Evolutionary conservation across 768 basidiomycete genomes (phyloP).

Genomic region (Pholiota microspora): DNA sequence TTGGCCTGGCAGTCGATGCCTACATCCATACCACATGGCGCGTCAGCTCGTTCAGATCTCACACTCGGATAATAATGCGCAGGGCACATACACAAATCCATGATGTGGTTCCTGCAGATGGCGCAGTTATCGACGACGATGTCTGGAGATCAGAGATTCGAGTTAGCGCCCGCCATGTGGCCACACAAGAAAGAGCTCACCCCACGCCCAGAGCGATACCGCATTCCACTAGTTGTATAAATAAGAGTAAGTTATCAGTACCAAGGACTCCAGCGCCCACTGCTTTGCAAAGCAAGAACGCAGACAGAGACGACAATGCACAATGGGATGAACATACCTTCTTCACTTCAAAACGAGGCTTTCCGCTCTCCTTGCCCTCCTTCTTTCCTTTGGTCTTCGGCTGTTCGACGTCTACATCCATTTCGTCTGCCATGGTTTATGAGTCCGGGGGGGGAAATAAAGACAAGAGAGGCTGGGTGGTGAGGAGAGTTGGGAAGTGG

Average conservation of each 20-base stretch:
- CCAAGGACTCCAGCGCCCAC: not conserved
- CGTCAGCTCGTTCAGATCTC: not conserved
- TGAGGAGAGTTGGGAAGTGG: not conserved
- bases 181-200: constrained; percentile 34
- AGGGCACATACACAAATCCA: constrained; percentile 90
- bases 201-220: constrained; percentile 98
- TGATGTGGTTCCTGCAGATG: constrained; percentile 99
- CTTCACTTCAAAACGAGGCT: constrained; percentile 96
- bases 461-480: not conserved
- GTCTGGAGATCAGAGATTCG: constrained; percentile 48
- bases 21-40: constrained; percentile 28
- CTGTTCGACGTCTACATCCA: constrained; percentile 55
- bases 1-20: constrained; percentile 99
- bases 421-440: constrained; percentile 29
- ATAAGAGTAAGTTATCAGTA: not conserved
- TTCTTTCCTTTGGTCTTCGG: constrained; percentile 48
- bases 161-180: constrained; percentile 13
- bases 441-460: not conserved
- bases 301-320: not conserved
- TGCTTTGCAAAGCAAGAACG: not conserved
- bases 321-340: constrained; percentile 58
- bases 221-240: constrained; percentile 84
- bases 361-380: constrained; percentile 55
- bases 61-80: not conserved
- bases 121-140: constrained; percentile 99